Conservation (phyloP, 73 alveolate species). For the Paramecium primaurelia region DNA sequence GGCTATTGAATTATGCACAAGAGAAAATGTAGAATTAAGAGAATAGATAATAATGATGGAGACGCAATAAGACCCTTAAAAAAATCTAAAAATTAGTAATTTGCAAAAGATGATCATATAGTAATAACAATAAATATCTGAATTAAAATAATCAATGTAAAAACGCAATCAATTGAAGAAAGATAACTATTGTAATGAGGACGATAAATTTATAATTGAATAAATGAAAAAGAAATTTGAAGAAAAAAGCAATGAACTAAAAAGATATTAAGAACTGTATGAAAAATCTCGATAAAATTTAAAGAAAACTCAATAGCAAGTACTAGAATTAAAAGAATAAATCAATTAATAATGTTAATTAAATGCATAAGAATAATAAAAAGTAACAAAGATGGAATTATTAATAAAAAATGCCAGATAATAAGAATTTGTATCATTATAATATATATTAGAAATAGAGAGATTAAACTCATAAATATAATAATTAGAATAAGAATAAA, state of each 20-base stretch:
- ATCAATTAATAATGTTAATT: background rate
- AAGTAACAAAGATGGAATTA: background rate
- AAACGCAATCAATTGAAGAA: background rate
- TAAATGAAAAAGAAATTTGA: background rate
- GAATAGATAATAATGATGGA: background rate
- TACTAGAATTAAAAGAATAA: background rate
- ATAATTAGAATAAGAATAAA: background rate
- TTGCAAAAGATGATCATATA: background rate
- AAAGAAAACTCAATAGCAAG: background rate
- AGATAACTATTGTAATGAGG: background rate
- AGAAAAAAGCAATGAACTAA: background rate
- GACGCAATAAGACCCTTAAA: background rate
- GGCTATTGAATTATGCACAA: background rate
- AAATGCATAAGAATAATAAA: background rate
- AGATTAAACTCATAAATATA: background rate
- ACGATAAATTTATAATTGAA: background rate
- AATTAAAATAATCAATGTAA: background rate
- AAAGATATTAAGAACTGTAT: background rate
- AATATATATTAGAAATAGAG: background rate
- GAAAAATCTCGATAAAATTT: background rate
- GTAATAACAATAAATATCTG: background rate
- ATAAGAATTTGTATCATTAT: background rate
- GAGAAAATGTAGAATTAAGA: background rate
- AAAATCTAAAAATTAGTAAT: background rate
- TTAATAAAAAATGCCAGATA: background rate